These are phyloP conservation scores for Tylopilus plumbeoviolaceoides DNA, from an alignment of 768 basidiomycete species.

Conservation along the genomic window DNA sequence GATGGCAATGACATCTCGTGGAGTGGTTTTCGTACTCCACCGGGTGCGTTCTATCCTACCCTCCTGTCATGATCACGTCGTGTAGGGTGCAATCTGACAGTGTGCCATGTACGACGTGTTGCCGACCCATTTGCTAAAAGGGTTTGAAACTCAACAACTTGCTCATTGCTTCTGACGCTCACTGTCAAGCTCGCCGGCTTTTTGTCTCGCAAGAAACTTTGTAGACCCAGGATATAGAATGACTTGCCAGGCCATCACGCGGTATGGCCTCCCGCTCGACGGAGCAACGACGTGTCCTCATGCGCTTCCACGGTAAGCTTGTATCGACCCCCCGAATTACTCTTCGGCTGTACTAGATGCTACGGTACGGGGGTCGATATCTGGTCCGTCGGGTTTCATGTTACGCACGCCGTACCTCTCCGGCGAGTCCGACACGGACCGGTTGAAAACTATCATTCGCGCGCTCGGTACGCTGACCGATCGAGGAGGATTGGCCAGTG, in stretches of 20 bases:
- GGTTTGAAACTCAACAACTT: too few species aligned
- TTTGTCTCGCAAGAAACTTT: constrained; percentile 95
- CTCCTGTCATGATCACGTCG: neutral
- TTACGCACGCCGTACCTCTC: too few species aligned
- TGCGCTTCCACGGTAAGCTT: constrained; percentile 51
- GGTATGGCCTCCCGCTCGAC: constrained; percentile 2
- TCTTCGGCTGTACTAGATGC: constrained; percentile 78
- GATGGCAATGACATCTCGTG: constrained; percentile 94
- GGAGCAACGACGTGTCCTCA: neutral
- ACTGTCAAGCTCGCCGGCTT: constrained; percentile 95
- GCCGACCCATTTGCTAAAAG: too few species aligned
- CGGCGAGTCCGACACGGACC: too few species aligned
- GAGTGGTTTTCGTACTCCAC: constrained; percentile 93
- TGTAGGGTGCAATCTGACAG: neutral
- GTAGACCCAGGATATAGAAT: constrained; percentile 97
- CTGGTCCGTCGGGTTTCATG: too few species aligned
- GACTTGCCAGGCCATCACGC: constrained; percentile 99
- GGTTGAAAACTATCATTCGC: too few species aligned
- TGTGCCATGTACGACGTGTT: too few species aligned
- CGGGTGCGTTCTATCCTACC: constrained; percentile 59
- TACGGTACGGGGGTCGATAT: constrained; percentile 92
- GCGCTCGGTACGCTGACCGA: too few species aligned
- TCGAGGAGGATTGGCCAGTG: too few species aligned
- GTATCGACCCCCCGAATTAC: constrained; percentile 95
- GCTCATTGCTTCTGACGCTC: constrained; percentile 73